phyloP scores from a whole-genome alignment of 352 stramenopile species.

The Globisporangium sylvaticum region DNA sequence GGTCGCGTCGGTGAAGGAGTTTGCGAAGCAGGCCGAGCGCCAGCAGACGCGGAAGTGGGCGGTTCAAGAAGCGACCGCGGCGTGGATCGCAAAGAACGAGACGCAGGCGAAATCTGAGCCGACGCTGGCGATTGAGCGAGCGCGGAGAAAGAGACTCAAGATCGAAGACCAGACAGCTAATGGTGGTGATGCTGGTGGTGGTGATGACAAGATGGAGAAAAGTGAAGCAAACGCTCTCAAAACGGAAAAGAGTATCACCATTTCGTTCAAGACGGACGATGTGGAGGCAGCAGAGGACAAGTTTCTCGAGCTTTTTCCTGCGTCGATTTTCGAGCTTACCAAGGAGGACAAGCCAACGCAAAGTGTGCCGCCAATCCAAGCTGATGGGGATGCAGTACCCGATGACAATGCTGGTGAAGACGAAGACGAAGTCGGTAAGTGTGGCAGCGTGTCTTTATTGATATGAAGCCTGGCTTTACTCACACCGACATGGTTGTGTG shows the following conservation, averaged over 20 bases:
- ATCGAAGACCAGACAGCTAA: neutral
- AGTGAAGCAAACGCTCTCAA: conserved; percentile 1
- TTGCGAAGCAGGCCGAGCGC: conserved; percentile 21
- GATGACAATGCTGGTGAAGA: conserved; percentile 21
- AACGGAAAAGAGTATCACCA: conserved; percentile 22
- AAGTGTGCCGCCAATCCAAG: neutral
- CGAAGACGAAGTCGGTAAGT: conserved; percentile 35
- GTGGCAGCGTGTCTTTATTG: conserved; percentile 19
- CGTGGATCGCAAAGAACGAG: conserved; percentile 39
- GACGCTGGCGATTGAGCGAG: conserved; percentile 40
- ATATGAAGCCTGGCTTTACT: neutral
- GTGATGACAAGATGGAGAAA: neutral
- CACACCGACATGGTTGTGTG: neutral
- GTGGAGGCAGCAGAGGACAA: conserved; percentile 16
- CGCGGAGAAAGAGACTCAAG: conserved; percentile 27
- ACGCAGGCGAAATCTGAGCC: conserved; percentile 38
- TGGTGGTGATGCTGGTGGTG: neutral
- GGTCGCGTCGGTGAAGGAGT: conserved; percentile 22
- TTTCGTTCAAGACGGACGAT: conserved; percentile 50
- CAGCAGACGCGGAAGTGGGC: conserved; percentile 24
- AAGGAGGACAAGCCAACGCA: conserved; percentile 1
- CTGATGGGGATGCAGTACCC: neutral
- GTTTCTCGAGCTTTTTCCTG: conserved; percentile 34
- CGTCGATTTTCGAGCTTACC: conserved; percentile 23
- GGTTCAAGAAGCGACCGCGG: conserved; percentile 25